Percentiles rank a stretch among this genome's conserved stretches.
Conservation (phyloP, 139 green algal species). For the Limnomonas spitsbergensis region DNA sequence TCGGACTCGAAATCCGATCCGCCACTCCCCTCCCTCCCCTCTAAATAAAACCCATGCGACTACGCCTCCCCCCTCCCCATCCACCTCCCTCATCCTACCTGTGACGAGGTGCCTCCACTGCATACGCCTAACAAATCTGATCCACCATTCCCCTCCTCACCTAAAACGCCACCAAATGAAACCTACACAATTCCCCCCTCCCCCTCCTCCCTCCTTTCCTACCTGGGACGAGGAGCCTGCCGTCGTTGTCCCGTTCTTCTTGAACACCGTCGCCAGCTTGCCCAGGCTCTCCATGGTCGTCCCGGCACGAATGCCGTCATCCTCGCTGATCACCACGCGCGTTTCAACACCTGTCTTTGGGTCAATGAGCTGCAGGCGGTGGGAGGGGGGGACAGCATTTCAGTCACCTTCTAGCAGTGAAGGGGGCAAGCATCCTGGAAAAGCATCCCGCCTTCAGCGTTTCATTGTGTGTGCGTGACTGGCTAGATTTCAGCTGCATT, state of each 20-base stretch:
- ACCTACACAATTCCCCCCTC: too few relatives aligned
- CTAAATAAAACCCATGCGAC: not conserved
- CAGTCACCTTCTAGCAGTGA: too few relatives aligned
- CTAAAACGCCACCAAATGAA: too few relatives aligned
- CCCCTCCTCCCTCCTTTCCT: too few relatives aligned
- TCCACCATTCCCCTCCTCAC: too few relatives aligned
- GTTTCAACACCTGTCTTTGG: conserved; percentile 78
- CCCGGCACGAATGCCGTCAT: conserved; percentile 89
- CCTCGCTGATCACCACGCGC: conserved; percentile 66
- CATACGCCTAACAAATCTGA: too few relatives aligned
- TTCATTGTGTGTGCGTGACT: too few relatives aligned
- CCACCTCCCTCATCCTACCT: not conserved
- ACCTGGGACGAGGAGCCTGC: conserved; percentile 90
- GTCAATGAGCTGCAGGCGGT: conserved; percentile 49
- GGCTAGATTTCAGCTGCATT: too few relatives aligned
- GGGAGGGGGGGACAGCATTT: not conserved
- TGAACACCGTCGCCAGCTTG: conserved; percentile 85
- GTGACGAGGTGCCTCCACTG: not conserved
- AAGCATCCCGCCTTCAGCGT: too few relatives aligned
- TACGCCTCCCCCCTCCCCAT: not conserved
- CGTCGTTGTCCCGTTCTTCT: conserved; percentile 90
- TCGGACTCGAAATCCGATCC: not conserved
- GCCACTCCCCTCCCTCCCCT: not conserved
- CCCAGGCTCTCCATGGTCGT: conserved; percentile 64
- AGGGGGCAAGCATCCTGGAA: too few relatives aligned